Evolutionary conservation across 306 rosid species (phyloP), one percentile per base, ranked within the genome.

Genomic region (Quercus alba): DNA sequence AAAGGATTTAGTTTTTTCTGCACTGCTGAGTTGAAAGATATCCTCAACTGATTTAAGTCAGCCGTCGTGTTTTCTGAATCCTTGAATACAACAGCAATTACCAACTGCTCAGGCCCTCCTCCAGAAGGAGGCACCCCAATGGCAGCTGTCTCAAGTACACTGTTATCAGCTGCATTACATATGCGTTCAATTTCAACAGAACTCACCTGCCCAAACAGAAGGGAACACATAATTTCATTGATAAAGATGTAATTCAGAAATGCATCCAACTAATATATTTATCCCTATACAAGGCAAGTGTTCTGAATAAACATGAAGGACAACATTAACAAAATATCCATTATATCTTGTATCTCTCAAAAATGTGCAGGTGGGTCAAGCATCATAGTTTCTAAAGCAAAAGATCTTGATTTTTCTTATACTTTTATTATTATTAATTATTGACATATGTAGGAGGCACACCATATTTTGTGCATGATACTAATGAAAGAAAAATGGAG

Each of bases 181-280:
- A 94, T 83, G 77, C 99, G 92, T 76, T 94, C 99, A 62, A 94
- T 93, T 90, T 94, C 99, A 51, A 94, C 93, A 1, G 97, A 94
- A 85, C 99, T 94, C 84, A 94, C 97, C 99, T 94, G 89, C 71
- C 35, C 80, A 78, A 78, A 66, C 75, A 79, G 5, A 55, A 81
- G 46, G 77, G 70, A 81, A 46, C 66, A 17, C 33, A 74, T 46
- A 31, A 58, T 23, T 18, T 6, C 28, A 28, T 78, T 55, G 66
- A 17, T 25, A 14, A 54, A 71, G 21, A 11, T 10, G 5, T 23
- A 12, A 44, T 41, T 38, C 25, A 35, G 30, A 11, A 14, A 70
- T 44, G 14, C 15, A 70, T 70, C 31, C 14, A 12, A n/a, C 3
- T 1, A 44, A 28, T 4, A 70, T 20, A 25, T n/a, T 1, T 70